phyloP scores from a whole-genome alignment of 805 yeast species.

The Kluyveromyces wickerhamii region DNA sequence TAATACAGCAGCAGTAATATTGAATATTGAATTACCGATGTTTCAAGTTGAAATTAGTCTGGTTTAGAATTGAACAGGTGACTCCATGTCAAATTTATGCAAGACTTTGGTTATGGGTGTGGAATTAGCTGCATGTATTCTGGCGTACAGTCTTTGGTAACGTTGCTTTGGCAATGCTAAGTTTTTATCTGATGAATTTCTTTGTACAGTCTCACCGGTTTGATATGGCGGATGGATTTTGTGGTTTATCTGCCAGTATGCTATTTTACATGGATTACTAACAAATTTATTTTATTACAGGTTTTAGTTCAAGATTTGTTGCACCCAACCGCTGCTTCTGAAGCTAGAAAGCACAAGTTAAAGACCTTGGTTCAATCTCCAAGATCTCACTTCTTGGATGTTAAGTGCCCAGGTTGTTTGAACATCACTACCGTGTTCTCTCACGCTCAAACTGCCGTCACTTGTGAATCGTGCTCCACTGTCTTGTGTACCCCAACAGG shows the following conservation, averaged over 20 bases:
- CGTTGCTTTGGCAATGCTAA: background rate
- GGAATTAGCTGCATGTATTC: background rate
- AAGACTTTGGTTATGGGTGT: background rate
- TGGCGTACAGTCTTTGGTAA: background rate
- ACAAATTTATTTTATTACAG: slow-evolving; percentile 33
- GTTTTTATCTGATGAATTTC: background rate
- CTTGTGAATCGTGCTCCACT: slow-evolving; percentile 98
- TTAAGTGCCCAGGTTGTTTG: slow-evolving; percentile 99
- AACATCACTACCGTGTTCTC: slow-evolving; percentile 99
- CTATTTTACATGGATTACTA: slow-evolving; percentile 14
- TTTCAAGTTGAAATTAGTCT: too few species aligned
- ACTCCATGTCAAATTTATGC: too few species aligned
- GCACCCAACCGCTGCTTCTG: slow-evolving; percentile 96
- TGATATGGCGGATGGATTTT: background rate
- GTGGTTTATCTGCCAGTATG: background rate
- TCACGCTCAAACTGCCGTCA: slow-evolving; percentile 99
- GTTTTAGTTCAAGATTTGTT: slow-evolving; percentile 98
- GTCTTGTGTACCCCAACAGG: slow-evolving; percentile 99
- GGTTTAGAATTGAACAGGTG: too few species aligned
- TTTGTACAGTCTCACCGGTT: background rate
- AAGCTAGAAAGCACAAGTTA: slow-evolving; percentile 94
- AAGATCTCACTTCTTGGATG: slow-evolving; percentile 99
- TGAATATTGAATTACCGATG: too few species aligned
- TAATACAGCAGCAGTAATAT: too few species aligned
- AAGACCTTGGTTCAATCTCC: slow-evolving; percentile 96